A percentile compares a stretch with the other conserved stretches of the same genome.
These are phyloP conservation scores for Harrya chromipes DNA, from an alignment of 768 basidiomycete species.

Conservation along the genomic window DNA sequence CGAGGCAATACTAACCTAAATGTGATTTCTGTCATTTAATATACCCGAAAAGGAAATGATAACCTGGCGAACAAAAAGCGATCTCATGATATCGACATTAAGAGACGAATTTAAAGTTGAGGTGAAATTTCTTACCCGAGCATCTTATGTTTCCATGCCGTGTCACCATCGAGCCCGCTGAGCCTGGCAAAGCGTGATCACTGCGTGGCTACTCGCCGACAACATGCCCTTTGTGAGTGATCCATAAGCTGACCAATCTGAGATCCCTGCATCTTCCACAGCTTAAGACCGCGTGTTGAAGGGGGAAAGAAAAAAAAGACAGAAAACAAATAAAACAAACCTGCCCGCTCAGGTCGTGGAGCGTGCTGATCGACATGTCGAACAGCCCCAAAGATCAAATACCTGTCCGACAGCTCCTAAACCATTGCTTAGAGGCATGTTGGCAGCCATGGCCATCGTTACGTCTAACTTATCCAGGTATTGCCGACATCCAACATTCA, in stretches of 20 bases:
- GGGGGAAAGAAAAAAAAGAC: not conserved
- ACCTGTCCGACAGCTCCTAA: conserved; percentile 23
- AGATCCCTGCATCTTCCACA: conserved; percentile 22
- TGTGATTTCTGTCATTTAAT: conserved; percentile 27
- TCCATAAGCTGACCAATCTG: conserved; percentile 27
- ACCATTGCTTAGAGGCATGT: conserved; percentile 21
- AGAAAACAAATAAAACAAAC: conserved; percentile 14
- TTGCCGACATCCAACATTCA: conserved; percentile 19
- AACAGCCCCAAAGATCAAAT: conserved; percentile 29
- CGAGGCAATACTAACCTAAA: conserved; percentile 32
- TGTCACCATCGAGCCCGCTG: conserved; percentile 28
- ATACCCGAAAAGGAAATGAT: conserved; percentile 26
- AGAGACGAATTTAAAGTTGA: conserved; percentile 25
- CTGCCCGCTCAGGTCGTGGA: conserved; percentile 20
- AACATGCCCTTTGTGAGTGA: conserved; percentile 27
- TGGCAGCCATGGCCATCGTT: conserved; percentile 26
- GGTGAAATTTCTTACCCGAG: conserved; percentile 27
- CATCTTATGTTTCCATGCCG: conserved; percentile 21
- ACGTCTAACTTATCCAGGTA: conserved; percentile 30
- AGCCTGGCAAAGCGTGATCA: conserved; percentile 22
- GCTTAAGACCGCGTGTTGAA: conserved; percentile 24
- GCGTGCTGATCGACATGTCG: conserved; percentile 33
- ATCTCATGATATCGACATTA: conserved; percentile 26
- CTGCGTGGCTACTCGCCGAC: conserved; percentile 25
- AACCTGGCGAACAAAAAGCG: conserved; percentile 19